phyloP scores from a whole-genome alignment of 2,329 filamentous ascomycete genomes.

The Venturia pyrina region DNA sequence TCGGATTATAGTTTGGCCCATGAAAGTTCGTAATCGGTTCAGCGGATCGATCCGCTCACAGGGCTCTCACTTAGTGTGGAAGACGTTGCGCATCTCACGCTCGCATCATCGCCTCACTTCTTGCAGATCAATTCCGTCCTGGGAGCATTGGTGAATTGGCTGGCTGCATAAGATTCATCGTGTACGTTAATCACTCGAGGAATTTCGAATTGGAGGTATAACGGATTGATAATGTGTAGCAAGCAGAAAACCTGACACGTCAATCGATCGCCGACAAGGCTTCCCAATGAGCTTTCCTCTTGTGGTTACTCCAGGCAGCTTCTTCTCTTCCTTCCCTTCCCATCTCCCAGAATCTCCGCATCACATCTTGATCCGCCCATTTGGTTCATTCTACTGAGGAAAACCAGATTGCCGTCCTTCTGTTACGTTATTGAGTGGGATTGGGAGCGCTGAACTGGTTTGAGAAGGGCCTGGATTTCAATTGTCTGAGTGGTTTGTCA shows the following conservation, averaged over 20 bases:
- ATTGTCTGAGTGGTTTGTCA: too few species aligned
- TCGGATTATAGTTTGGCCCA: neutral
- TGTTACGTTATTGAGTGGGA: too few species aligned
- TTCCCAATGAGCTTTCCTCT: neutral
- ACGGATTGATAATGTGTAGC: neutral
- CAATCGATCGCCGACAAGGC: neutral
- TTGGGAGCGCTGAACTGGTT: too few species aligned
- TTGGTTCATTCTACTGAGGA: too few species aligned
- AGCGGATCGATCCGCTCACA: neutral
- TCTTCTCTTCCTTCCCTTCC: too few species aligned
- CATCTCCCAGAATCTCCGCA: too few species aligned
- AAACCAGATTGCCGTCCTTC: too few species aligned
- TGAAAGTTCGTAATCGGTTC: neutral
- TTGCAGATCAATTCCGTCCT: neutral
- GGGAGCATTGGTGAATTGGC: neutral
- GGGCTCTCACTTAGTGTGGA: neutral
- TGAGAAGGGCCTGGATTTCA: too few species aligned
- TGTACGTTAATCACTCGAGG: neutral
- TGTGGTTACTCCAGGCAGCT: too few species aligned
- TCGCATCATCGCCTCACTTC: constrained; percentile 2
- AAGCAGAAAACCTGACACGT: neutral
- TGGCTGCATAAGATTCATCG: neutral
- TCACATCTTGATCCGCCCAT: too few species aligned
- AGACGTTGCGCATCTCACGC: neutral
- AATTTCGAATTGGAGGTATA: neutral